Base-by-base conservation (phyloP, 2,329 filamentous ascomycete species). In the Metarhizium rileyi region DNA sequence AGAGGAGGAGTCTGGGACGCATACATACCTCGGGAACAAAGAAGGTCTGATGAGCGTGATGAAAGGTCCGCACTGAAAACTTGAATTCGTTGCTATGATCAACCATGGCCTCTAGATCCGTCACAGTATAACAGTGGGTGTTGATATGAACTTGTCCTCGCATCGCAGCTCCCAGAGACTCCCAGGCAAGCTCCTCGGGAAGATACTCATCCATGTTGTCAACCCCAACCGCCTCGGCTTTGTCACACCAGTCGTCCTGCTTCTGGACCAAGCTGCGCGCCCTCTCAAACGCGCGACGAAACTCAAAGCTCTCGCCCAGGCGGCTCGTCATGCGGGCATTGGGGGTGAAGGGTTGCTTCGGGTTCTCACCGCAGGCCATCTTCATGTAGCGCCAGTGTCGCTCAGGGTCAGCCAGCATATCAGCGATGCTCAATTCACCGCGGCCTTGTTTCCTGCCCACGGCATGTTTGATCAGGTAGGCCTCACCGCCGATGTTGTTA, bases 401-500 rank as follows among this genome's bases (percentile, higher is more conserved):
- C 40, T 83, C 81, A 0, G 82, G 82, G 47, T 85, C 80, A 1
- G 83, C 83, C 9, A 86, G 70, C 69, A 86, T 73, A 55, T 84
- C 78, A 23, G 71, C 66, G 2, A 77, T 79, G 48, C 81, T 84
- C 41, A 83, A 75, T 61, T 86, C 83, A 16, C 72, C 67, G 22
- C 83, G 75, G 3, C 82, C 80, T 54, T 84, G 76, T 0, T 69
- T 57, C 49, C 71, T 72, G 20, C 81, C 81, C 10, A 84, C 76
- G 9, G 82, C 78, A 53, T 83, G 80, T 66, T 87, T 87, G 62
- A 87, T 75, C 4, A 83, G 74, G 51, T 74, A 86, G 0, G 83
- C 84, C 61, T 87, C 83, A 53, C 84, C 84, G 23, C 81, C 84
- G 38, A 87, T 86, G 60, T 86, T 86, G 63, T 85, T 87, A n/a